Evolutionary conservation across 192 early-diverging fungal species (phyloP).

Genomic region (Linnemannia exigua): DNA sequence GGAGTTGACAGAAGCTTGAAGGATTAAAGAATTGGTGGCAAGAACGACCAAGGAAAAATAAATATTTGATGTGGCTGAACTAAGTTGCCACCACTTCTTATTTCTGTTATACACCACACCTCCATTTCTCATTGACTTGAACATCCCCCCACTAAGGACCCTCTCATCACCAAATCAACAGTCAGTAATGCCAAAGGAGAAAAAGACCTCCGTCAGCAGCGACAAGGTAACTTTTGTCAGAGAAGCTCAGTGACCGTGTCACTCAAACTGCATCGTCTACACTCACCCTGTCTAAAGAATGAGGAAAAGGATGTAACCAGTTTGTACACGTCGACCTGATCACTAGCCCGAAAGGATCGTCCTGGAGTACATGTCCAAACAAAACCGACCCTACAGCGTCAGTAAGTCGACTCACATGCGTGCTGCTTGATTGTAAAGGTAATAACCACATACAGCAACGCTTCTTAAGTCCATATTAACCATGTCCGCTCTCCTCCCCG

Average conservation of each 20-base stretch:
- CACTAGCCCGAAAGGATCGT: conserved; percentile 58
- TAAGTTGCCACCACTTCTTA: neutral
- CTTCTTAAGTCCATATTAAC: neutral
- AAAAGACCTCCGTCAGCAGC: conserved; percentile 18
- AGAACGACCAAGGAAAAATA: neutral
- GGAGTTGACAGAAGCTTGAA: conserved; percentile 6
- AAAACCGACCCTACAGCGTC: conserved; percentile 62
- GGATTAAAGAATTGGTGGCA: neutral
- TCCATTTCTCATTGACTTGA: too few species aligned
- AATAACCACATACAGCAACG: neutral
- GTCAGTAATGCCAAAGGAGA: conserved; percentile 30
- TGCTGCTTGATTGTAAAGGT: neutral
- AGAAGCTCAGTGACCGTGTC: too few species aligned
- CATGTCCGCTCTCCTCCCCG: neutral
- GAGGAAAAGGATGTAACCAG: neutral
- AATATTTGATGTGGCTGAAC: neutral
- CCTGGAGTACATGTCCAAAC: conserved; percentile 60
- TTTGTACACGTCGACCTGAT: neutral
- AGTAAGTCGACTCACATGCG: conserved; percentile 41
- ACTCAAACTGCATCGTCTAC: neutral
- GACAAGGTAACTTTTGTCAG: conserved; percentile 16
- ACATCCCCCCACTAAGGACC: neutral
- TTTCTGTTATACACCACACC: neutral
- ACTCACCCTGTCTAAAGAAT: neutral
- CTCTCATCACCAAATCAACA: neutral